Evolutionary conservation across 768 basidiomycete genomes (phyloP), one percentile per base, ranked within the genome.

Genomic region (Mycena capillaripes): DNA sequence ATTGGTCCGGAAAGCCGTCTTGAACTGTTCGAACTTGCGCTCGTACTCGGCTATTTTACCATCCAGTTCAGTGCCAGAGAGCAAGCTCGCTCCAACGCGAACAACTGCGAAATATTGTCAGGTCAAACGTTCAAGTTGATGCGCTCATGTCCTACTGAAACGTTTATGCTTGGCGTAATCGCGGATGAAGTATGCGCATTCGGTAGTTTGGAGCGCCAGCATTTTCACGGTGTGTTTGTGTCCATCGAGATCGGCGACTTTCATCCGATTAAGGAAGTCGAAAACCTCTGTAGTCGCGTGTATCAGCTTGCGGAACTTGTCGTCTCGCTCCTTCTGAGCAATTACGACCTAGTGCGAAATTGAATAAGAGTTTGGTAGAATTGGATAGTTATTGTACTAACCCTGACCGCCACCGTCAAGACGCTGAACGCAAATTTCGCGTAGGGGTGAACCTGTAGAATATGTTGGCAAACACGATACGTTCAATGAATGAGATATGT

Each of bases 11-110:
- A 52, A 52, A 52, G 50, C 50, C 25, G 50, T 52, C 50, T 14
- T 52, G 25, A 52, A 27, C 50, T 52, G 50, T 25, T 52, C 25
- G 50, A 52, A 52, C 25, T 52, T 52, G 50, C 50, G 50, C 25
- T 52, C 50, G 50, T 52, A 52, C 50, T 52, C 50, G 14, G 50
- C 50, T 1, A 52, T 52, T 52, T 52, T 52, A 25, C 50, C 50
- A 52, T 52, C 25, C 50, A 52, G 50, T 29, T 52, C 50, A 27
- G 50, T 52, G 50, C 50, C 50, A 52, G 50, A 52, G 50, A 52
- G 50, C 50, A 52, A 52, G 50, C 25, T 52, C 50, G 50, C 50
- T 52, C 50, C 50, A 52, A 52, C 50, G 50, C 50, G 50, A 52
- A 52, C 50, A 52, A 52, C 50, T 52, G 50, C 19, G 7, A 53